Conservation (phyloP, 1,284 basidiomycete genomes). For the Porphyrellus sp. region DNA sequence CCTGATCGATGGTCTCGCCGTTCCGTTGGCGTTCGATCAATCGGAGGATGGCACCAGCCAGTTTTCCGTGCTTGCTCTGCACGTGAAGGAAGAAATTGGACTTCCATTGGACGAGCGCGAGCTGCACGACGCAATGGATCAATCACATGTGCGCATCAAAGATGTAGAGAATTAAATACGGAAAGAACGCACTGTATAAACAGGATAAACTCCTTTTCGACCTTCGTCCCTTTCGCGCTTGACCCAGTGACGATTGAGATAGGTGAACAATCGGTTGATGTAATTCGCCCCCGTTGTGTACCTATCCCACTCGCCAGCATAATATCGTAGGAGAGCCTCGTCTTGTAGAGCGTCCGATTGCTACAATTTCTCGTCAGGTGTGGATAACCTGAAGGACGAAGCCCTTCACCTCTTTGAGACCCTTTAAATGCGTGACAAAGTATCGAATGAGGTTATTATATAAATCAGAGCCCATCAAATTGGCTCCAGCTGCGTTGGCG, state of each 20-base stretch:
- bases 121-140: constrained; percentile 43
- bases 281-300: constrained; percentile 97
- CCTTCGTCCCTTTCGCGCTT: constrained; percentile 98
- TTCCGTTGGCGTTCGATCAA: constrained; percentile 93
- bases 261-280: constrained; percentile 93
- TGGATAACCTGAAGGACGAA: constrained; percentile 2
- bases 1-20: constrained; percentile 91
- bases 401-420: constrained; percentile 57
- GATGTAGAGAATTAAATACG: not conserved
- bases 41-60: constrained; percentile 86
- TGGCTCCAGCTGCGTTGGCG: constrained; percentile 71
- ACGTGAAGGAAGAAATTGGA: constrained; percentile 87
- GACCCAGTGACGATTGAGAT: constrained; percentile 99
- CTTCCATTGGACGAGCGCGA: constrained; percentile 96
- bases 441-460: constrained; percentile 88
- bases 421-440: constrained; percentile 76
- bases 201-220: constrained; percentile 89
- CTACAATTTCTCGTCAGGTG: constrained; percentile 39
- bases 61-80: constrained; percentile 74
- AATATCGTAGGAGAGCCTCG: constrained; percentile 87
- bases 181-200: constrained; percentile 83
- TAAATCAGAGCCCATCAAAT: constrained; percentile 92
- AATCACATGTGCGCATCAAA: not conserved
- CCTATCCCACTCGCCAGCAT: constrained; percentile 91
- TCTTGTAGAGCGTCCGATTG: constrained; percentile 80